phyloP scores from a whole-genome alignment of 2,329 filamentous ascomycete species.

The Seiridium unicorne region DNA sequence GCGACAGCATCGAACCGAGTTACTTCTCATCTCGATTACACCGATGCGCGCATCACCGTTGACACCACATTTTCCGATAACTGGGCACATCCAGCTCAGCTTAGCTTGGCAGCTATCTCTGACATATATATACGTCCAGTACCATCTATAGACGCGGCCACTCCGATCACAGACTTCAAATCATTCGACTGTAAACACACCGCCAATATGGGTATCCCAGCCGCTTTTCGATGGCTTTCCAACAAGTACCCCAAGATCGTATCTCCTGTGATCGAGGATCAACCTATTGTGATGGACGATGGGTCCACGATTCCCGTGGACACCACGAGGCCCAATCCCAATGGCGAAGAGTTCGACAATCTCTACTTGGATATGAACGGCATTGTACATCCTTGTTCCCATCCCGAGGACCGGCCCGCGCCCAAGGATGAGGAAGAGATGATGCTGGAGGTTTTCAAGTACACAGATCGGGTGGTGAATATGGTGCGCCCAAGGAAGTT shows the following conservation, averaged over 20 bases:
- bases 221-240: conserved; percentile 94
- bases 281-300: conserved; percentile 75
- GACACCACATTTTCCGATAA: background rate
- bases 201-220: conserved; percentile 81
- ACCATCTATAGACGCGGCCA: too few relatives aligned
- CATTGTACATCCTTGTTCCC: conserved; percentile 97
- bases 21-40: background rate
- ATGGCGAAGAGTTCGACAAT: conserved; percentile 97
- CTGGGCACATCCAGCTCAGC: background rate
- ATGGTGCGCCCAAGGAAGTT: conserved; percentile 97
- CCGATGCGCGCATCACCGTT: background rate
- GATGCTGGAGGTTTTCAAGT: conserved; percentile 98
- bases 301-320: conserved; percentile 84
- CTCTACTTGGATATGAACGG: conserved; percentile 99
- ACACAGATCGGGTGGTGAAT: conserved; percentile 97
- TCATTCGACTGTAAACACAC: background rate
- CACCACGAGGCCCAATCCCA: conserved; percentile 81
- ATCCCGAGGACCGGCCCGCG: conserved; percentile 89
- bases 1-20: too few relatives aligned
- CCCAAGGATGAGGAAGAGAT: conserved; percentile 96
- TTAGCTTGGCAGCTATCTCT: background rate
- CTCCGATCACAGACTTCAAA: too few relatives aligned
- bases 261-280: conserved; percentile 83
- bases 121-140: too few relatives aligned
- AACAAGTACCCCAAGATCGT: conserved; percentile 98